Evolutionary conservation across 805 yeast genomes (phyloP), one percentile per base, ranked within the genome.

Genomic region (Blastobotrys americana): DNA sequence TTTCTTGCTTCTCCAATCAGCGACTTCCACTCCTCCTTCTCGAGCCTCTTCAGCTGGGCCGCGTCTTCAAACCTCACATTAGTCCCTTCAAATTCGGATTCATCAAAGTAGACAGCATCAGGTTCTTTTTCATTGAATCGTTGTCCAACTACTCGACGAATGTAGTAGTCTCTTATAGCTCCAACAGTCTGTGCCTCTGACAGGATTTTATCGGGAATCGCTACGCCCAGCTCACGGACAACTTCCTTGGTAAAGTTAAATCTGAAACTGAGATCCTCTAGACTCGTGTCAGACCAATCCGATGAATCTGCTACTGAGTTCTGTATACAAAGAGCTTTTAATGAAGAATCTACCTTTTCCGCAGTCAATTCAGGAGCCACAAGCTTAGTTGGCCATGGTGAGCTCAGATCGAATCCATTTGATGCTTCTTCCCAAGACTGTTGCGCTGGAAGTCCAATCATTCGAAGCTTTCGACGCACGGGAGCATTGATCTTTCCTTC

Each of bases 71-170:
- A 25, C 0, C 50, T 51, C 23, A 64, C 47, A 45, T 83, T 84
- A 3, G 76, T 68, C 34, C 82, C 77, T 23, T 64, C 68, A 56
- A 77, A 83, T 37, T 76, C 80, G 22, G 68, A 69, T 5, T 68
- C 60, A 46, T 77, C 67, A 53, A 85, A 68, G 49, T 79, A 77
- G 45, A 85, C 76, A 22, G 86, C 90, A 55, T 82, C 76, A n/a
- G 93, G 88, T 55, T 79, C 76, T 58, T 79, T 73, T 57, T 82
- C 88, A 54, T 74, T 76, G 51, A 66, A 72, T 54, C 71, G 67
- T 16, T 56, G 53, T 18, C 71, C 70, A 20, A 72, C 66, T n/a
- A 71, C 58, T 44, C 63, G 49, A 6, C 53, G 43, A 0, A 52
- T 27, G 39, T 77, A 62, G 43, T 70, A 71, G 0, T 54, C 44